These are phyloP conservation scores for Podospora pseudopauciseta DNA, from an alignment of 495 filamentous ascomycete genomes.

Conservation along the genomic window DNA sequence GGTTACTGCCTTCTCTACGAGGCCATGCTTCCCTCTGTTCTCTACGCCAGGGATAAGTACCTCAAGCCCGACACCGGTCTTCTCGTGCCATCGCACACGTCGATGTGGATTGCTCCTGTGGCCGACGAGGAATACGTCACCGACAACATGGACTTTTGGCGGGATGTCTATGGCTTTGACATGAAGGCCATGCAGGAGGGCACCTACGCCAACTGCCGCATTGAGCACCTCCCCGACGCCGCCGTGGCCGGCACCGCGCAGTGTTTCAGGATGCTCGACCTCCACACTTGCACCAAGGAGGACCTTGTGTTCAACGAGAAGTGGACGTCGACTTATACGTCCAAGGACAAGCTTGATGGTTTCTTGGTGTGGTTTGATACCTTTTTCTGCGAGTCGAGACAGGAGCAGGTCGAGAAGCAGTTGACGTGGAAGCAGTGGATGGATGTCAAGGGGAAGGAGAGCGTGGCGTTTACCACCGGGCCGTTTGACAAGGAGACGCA, in stretches of 20 bases:
- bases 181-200: slow-evolving; percentile 84
- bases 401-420: slow-evolving; percentile 31
- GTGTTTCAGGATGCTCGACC: slow-evolving; percentile 70
- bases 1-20: slow-evolving; percentile 98
- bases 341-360: slow-evolving; percentile 57
- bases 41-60: slow-evolving; percentile 91
- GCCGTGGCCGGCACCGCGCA: slow-evolving; percentile 74
- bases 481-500: slow-evolving; percentile 75
- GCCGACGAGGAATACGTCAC: slow-evolving; percentile 85
- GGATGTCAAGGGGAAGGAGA: slow-evolving; percentile 35
- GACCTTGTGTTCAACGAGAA: slow-evolving; percentile 74
- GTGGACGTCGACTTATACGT: slow-evolving; percentile 48
- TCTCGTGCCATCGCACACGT: slow-evolving; percentile 88
- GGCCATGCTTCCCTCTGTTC: slow-evolving; percentile 94
- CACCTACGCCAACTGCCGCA: slow-evolving; percentile 78
- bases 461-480: slow-evolving; percentile 71
- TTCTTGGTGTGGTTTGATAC: slow-evolving; percentile 79
- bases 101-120: slow-evolving; percentile 83
- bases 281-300: slow-evolving; percentile 68
- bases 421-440: slow-evolving; percentile 32
- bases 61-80: slow-evolving; percentile 70
- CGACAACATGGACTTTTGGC: slow-evolving; percentile 92
- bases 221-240: slow-evolving; percentile 73
- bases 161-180: slow-evolving; percentile 97
- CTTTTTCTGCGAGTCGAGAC: slow-evolving; percentile 59